These are phyloP conservation scores for Trichoderma oligosporum DNA, from an alignment of 2,329 filamentous ascomycete genomes.

Conservation along the genomic window DNA sequence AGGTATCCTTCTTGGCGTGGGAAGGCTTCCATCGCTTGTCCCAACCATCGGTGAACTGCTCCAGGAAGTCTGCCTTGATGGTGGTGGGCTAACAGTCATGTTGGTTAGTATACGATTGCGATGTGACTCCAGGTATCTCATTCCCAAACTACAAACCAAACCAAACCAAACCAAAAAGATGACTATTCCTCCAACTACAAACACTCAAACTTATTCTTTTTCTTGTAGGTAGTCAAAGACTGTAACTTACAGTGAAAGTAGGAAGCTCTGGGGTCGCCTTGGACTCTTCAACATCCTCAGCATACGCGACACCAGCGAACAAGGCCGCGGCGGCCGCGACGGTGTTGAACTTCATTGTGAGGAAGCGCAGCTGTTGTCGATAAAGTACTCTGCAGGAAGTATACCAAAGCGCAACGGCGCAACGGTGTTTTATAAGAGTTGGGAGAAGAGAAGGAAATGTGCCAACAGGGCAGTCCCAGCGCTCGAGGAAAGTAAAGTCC, in stretches of 20 bases:
- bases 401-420: constrained; percentile 27
- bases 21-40: constrained; percentile 90
- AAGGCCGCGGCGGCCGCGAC: constrained; percentile 71
- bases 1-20: constrained; percentile 87
- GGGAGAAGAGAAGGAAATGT: constrained; percentile 16
- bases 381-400: constrained; percentile 19
- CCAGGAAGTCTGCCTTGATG: constrained; percentile 89
- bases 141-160: no score
- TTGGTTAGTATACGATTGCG: constrained; percentile 24
- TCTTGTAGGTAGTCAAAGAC: not conserved
- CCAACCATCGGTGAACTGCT: constrained; percentile 98
- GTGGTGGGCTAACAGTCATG: constrained; percentile 64
- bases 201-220: not conserved
- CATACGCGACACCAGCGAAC: constrained; percentile 65
- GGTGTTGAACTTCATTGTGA: constrained; percentile 79
- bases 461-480: constrained; percentile 25
- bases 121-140: not conserved
- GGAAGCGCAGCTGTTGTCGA: constrained; percentile 51
- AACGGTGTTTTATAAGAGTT: constrained; percentile 16
- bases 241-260: constrained; percentile 75
- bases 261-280: constrained; percentile 63
- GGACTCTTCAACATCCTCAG: constrained; percentile 63
- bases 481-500: constrained; percentile 30
- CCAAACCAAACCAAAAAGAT: no score
- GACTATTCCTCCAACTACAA: no score